Evolutionary conservation across 1,284 basidiomycete species (phyloP), one percentile per base, ranked within the genome.

Genomic region (Sphaerobolus stellatus): DNA sequence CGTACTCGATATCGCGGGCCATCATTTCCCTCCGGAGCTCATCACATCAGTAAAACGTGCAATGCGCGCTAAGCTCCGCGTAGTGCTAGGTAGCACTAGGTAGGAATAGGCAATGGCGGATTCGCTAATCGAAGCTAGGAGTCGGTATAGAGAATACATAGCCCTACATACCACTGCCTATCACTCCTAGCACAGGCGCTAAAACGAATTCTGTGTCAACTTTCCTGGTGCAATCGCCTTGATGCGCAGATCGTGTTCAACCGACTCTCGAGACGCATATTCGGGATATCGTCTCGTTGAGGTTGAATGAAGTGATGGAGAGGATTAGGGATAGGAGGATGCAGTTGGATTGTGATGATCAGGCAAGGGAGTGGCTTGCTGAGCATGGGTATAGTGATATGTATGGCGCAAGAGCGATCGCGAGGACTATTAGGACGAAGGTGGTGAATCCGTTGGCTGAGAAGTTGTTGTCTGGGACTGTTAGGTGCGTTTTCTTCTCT

Each of bases 211-310:
- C n/a, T n/a, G n/a, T n/a, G n/a, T n/a, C n/a, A n/a, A n/a, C n/a
- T n/a, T n/a, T n/a, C n/a, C n/a, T n/a, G n/a, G n/a, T n/a, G n/a
- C n/a, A 95, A 96, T 68, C 86, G 93, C 11, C 80, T 96, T 51
- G 93, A 96, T 68, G 86, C 91, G 11, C 88, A 90, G 68, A 75
- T 90, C 24, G 88, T 95, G 14, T 96, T 97, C 77, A 94, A 95
- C 76, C 93, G 92, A 64, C 83, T 95, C 11, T 86, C 90, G 2
- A 80, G 79, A 13, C 68, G 73, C 22, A 86, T 6, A 91, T 97
- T 57, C 72, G 90, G 14, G 72, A 87, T 50, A 88, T 98, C 31
- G 92, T 95, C 29, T 75, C 76, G 16, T 75, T 96, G 3, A 84
- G 92, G 11, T 75, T 95, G 6, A 70, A 74, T 5, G 92, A 95